A percentile compares a stretch with the other conserved stretches of the same genome.
phyloP scores from a whole-genome alignment of 306 rosid genomes.

The Dalbergia cochinchinensis region DNA sequence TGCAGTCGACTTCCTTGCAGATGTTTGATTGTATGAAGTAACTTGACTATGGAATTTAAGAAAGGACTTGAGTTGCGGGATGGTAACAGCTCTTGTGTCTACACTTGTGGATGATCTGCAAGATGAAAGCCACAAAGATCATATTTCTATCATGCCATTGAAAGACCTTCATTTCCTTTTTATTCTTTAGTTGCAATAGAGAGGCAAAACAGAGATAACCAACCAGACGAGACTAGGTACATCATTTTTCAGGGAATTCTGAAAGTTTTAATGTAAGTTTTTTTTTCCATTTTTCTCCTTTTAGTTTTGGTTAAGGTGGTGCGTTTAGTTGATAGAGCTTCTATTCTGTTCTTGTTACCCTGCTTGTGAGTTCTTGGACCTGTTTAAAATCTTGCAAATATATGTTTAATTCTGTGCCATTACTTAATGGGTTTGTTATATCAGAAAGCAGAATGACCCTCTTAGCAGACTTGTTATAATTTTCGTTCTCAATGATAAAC shows the following conservation, averaged over 20 bases:
- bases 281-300: slow-evolving; percentile 35
- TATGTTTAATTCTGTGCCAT: slow-evolving; percentile 32
- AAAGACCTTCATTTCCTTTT: slow-evolving; percentile 43
- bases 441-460: slow-evolving; percentile 35
- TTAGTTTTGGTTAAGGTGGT: slow-evolving; percentile 41
- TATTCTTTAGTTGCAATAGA: slow-evolving; percentile 52
- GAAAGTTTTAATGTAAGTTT: slow-evolving; percentile 54
- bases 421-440: slow-evolving; percentile 33
- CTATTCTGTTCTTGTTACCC: slow-evolving; percentile 45
- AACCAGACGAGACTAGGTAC: slow-evolving; percentile 53
- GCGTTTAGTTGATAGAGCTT: slow-evolving; percentile 45
- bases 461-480: slow-evolving; percentile 1
- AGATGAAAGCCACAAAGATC: slow-evolving; percentile 50
- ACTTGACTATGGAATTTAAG: slow-evolving; percentile 42
- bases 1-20: slow-evolving; percentile 61
- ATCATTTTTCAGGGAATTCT: slow-evolving; percentile 52
- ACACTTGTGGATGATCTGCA: slow-evolving; percentile 48
- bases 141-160: slow-evolving; percentile 45
- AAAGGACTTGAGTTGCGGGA: slow-evolving; percentile 39
- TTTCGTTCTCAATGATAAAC: neutral
- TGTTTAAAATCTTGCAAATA: slow-evolving; percentile 44
- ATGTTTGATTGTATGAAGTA: slow-evolving; percentile 64
- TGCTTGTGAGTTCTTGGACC: slow-evolving; percentile 43
- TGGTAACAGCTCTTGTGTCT: slow-evolving; percentile 39
- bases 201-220: slow-evolving; percentile 43